Conservation (phyloP, 805 yeast genomes). For the Starmerella kuoi region DNA sequence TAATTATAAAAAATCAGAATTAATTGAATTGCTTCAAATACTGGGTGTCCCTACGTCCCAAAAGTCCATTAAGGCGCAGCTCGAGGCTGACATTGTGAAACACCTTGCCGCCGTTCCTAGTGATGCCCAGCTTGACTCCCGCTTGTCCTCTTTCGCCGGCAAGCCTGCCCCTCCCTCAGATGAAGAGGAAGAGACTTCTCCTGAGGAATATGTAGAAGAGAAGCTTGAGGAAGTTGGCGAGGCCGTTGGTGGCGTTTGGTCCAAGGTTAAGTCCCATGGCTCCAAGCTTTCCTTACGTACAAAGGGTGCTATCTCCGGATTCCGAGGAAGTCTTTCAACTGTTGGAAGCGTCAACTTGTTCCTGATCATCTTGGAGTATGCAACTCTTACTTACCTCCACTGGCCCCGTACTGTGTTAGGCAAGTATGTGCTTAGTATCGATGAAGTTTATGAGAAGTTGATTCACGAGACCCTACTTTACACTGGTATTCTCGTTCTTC, state of each 20-base stretch:
- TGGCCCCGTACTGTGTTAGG: slow-evolving; percentile 1
- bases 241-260: not conserved
- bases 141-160: not conserved
- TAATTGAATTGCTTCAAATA: slow-evolving; percentile 4
- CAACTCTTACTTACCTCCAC: not conserved
- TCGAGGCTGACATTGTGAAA: slow-evolving; percentile 6
- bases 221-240: not conserved
- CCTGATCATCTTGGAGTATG: slow-evolving; percentile 8
- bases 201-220: not conserved
- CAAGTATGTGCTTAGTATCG: not conserved
- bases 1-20: slow-evolving; percentile 7
- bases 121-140: slow-evolving; percentile 5
- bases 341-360: slow-evolving; percentile 7
- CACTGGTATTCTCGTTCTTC: slow-evolving; percentile 21
- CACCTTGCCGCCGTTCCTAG: slow-evolving; percentile 4
- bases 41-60: slow-evolving; percentile 3
- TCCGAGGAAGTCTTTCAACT: slow-evolving; percentile 9
- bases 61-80: slow-evolving; percentile 5
- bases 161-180: slow-evolving; percentile 1
- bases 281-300: not conserved
- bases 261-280: not conserved
- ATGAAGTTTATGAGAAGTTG: not conserved
- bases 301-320: not conserved
- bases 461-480: not conserved
- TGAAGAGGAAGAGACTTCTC: not conserved